These are phyloP conservation scores for Pezicula carpinea DNA, from an alignment of 2,329 filamentous ascomycete genomes.

Conservation along the genomic window DNA sequence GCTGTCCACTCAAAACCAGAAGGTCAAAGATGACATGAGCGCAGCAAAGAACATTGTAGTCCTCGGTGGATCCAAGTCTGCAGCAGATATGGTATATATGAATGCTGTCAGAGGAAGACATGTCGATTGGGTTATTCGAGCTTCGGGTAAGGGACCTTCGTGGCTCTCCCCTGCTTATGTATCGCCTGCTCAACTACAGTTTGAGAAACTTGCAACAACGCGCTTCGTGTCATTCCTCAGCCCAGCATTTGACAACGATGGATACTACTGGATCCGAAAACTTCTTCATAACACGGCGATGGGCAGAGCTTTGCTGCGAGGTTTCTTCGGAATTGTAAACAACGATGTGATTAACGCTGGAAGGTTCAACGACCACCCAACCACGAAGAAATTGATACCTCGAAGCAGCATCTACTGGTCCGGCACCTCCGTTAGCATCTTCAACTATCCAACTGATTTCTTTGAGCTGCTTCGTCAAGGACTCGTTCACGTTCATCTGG, in stretches of 20 bases:
- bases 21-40: constrained; percentile 35
- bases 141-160: constrained; percentile 50
- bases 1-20: constrained; percentile 26
- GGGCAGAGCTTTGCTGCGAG: constrained; percentile 48
- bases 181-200: constrained; percentile 60
- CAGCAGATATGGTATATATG: constrained; percentile 59
- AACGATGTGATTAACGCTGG: constrained; percentile 49
- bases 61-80: constrained; percentile 58
- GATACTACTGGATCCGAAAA: constrained; percentile 47
- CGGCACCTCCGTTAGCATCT: constrained; percentile 50
- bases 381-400: constrained; percentile 47
- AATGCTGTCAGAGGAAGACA: constrained; percentile 47
- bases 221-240: constrained; percentile 68
- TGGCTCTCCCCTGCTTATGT: constrained; percentile 57
- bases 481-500: constrained; percentile 45
- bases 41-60: constrained; percentile 42
- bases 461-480: constrained; percentile 49
- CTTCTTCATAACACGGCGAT: constrained; percentile 53
- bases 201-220: constrained; percentile 62
- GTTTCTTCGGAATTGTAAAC: constrained; percentile 52
- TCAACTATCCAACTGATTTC: constrained; percentile 53
- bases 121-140: constrained; percentile 56
- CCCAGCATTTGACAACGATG: constrained; percentile 62
- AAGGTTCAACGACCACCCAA: constrained; percentile 47
- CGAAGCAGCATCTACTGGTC: constrained; percentile 46